Conservation (phyloP, 495 filamentous ascomycete genomes). For the Aspergillus bridgeri region DNA sequence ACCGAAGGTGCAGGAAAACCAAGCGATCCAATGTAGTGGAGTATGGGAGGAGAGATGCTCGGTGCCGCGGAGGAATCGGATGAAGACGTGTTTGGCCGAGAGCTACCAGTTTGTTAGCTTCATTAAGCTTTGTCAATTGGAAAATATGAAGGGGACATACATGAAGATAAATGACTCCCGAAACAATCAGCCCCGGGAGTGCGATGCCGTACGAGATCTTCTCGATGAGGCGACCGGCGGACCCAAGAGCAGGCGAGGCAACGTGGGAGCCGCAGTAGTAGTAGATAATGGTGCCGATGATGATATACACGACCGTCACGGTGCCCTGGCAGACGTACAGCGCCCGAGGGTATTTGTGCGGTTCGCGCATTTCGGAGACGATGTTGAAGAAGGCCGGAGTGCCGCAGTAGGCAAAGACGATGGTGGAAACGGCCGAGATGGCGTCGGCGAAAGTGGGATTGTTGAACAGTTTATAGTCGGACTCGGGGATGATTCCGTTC, state of each 20-base stretch:
- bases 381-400: conserved; percentile 62
- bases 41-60: conserved; percentile 29
- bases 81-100: conserved; percentile 33
- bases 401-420: conserved; percentile 57
- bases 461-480: conserved; percentile 11
- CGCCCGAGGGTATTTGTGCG: conserved; percentile 52
- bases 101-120: conserved; percentile 4
- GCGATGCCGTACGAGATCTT: conserved; percentile 68
- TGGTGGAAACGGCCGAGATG: conserved; percentile 59
- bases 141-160: conserved; percentile 41
- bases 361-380: conserved; percentile 66
- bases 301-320: conserved; percentile 55
- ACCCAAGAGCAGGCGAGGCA: conserved; percentile 59
- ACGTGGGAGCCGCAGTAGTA: conserved; percentile 59
- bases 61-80: conserved; percentile 33
- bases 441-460: conserved; percentile 21
- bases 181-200: conserved; percentile 44
- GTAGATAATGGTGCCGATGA: conserved; percentile 62
- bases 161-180: conserved; percentile 9
- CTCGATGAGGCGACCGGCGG: conserved; percentile 51
- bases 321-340: conserved; percentile 32
- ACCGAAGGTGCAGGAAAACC: conserved; percentile 29
- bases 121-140: too few relatives aligned
- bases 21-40: conserved; percentile 29
- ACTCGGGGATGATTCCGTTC: conserved; percentile 10